Conservation (phyloP, 164 flowering plant species). For the Dillenia suffruticosa region DNA sequence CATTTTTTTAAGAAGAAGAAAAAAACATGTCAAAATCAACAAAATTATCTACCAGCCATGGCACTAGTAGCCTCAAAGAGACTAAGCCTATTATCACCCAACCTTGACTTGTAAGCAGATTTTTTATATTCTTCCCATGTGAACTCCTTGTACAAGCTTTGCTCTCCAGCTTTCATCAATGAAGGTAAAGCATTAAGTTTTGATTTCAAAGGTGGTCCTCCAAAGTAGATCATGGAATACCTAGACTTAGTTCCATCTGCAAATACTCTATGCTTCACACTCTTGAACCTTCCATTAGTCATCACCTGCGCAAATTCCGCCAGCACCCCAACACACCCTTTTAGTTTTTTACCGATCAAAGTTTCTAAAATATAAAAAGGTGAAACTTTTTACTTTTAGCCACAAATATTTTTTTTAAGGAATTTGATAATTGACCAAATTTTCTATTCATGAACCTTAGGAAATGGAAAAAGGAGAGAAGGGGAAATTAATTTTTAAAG, state of each 20-base stretch:
- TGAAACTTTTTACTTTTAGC: too few species aligned
- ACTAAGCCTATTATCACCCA: constrained; percentile 70
- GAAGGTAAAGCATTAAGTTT: constrained; percentile 51
- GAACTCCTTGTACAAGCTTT: constrained; percentile 79
- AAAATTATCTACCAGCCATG: too few species aligned
- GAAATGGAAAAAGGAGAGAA: too few species aligned
- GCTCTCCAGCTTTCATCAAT: constrained; percentile 50
- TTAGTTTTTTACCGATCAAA: background rate
- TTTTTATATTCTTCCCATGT: constrained; percentile 84
- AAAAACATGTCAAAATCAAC: too few species aligned
- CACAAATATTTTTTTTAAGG: too few species aligned
- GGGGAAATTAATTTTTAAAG: too few species aligned
- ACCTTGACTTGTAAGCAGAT: constrained; percentile 63
- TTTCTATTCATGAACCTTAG: too few species aligned
- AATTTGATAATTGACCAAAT: too few species aligned
- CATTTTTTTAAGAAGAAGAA: too few species aligned
- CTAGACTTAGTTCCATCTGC: constrained; percentile 56
- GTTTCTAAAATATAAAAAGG: background rate
- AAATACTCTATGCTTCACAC: constrained; percentile 84
- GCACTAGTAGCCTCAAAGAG: constrained; percentile 30
- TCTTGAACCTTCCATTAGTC: constrained; percentile 87
- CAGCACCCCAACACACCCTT: background rate
- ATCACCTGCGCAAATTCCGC: constrained; percentile 55
- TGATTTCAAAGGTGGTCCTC: constrained; percentile 63
- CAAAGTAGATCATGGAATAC: constrained; percentile 84